Evolutionary conservation across 208 protist species (phyloP), one percentile per base, ranked within the genome.

Genomic region (Crithidia expoeki): DNA sequence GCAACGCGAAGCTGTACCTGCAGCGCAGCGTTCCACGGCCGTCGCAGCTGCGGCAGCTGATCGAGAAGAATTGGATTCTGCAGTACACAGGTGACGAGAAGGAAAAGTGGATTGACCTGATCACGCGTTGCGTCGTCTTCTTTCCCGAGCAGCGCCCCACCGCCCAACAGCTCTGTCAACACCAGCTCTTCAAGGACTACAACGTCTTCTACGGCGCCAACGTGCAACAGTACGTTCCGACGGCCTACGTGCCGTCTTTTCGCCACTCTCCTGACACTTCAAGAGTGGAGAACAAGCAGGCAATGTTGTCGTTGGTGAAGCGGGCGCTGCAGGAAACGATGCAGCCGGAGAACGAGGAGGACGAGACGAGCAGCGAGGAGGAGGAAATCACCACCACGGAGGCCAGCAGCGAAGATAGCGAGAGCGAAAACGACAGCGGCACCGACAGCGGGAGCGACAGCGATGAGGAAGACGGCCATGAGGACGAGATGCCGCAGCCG

Each of bases 1-100:
- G 87, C 16, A 96, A 94, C 67, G 86, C 88, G 30, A 80, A 92
- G 66, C 66, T 78, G n/a, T 96, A 96, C 74, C 77, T 96, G 33
- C 76, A 90, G 58, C 74, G 81, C 40, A 93, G 85, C 70, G 30
- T 44, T 21, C 53, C 67, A 14, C 91, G 91, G 10, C 74, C 84
- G 14, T 93, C 83, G 25, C 59, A 74, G 66, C 71, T 96, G 51
- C 67, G 71, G 6, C 59, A 84, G 55, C 69, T 85, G 9, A 80
- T 96, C 30, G 58, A 67, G 12, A 63, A 70, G 9, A 65, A 91
- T 30, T 96, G 91, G 88, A 76, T 68, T 32, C 61, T 96, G 38
- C 50, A 70, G 21, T 68, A 68, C 28, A 68, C 63, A 23, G 57
- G 42, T 2, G 74, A 83, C 23, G 78, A 84, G 57, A 68, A 83